A percentile compares a stretch with the other conserved stretches of the same genome.
Evolutionary conservation across 1,284 basidiomycete genomes (phyloP).

Genomic region (Apiotrichum gracile): DNA sequence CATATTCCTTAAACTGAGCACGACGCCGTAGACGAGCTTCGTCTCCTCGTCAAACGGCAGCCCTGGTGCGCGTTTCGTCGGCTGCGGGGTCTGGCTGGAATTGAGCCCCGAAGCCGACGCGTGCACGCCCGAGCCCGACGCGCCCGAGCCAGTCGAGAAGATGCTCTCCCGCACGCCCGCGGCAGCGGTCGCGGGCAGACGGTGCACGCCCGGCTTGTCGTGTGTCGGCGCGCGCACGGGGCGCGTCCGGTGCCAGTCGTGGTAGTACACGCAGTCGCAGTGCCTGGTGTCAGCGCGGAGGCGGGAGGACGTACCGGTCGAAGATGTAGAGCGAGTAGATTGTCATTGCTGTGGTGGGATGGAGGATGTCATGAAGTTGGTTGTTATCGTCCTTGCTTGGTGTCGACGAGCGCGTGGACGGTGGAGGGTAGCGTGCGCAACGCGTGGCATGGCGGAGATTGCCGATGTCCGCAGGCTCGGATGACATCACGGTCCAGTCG

Average conservation of each 20-base stretch:
- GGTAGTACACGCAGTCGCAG: constrained; percentile 85
- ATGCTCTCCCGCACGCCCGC: constrained; percentile 26
- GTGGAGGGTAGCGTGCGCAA: no score
- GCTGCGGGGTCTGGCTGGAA: background rate
- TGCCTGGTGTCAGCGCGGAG: constrained; percentile 54
- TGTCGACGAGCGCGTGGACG: no score
- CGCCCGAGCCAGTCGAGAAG: constrained; percentile 16
- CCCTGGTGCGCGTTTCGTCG: constrained; percentile 25
- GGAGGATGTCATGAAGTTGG: no score
- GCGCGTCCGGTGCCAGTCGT: constrained; percentile 81
- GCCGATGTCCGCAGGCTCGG: no score
- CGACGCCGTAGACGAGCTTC: constrained; percentile 94
- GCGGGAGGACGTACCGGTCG: constrained; percentile 58
- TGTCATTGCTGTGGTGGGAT: constrained; percentile 53
- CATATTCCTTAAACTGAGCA: constrained; percentile 89
- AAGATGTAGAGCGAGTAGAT: constrained; percentile 86
- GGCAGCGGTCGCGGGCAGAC: constrained; percentile 49
- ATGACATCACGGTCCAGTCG: no score
- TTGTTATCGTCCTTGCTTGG: no score
- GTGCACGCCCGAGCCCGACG: background rate
- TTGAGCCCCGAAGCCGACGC: background rate
- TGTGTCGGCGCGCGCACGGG: constrained; percentile 58
- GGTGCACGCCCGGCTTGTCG: constrained; percentile 65
- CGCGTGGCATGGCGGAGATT: no score
- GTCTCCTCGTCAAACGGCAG: constrained; percentile 94